Evolutionary conservation across 208 protist genomes (phyloP).

Genomic region (Leishmania lainsoni): DNA sequence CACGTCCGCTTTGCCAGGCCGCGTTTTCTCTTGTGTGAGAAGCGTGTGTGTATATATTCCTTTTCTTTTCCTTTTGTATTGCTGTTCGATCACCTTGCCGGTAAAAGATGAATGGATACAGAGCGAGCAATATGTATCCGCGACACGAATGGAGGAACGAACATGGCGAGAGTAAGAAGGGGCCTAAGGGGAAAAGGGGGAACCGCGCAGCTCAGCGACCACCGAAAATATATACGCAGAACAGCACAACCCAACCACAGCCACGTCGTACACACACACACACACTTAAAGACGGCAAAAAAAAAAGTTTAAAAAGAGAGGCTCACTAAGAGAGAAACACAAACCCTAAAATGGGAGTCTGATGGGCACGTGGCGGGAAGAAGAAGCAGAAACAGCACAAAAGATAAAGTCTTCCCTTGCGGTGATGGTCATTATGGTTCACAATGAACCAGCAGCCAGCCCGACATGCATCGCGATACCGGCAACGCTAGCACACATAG

Average conservation of each 20-base stretch:
- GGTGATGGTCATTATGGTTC: neutral
- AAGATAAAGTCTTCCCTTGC: neutral
- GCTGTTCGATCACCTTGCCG: neutral
- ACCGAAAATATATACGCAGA: constrained; percentile 6
- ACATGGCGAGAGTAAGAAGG: neutral
- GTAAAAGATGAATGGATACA: neutral
- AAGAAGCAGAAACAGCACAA: neutral
- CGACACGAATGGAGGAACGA: neutral
- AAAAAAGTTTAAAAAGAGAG: neutral
- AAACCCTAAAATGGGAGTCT: neutral
- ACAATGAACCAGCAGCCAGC: neutral
- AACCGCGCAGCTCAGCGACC: neutral
- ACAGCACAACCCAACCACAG: neutral
- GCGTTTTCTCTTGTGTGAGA: no score
- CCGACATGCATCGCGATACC: neutral
- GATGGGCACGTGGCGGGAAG: neutral
- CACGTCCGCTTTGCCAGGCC: neutral
- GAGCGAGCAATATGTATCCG: neutral
- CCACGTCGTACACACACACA: neutral
- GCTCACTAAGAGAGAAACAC: neutral
- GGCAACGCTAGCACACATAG: neutral
- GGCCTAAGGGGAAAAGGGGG: neutral
- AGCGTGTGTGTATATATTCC: neutral
- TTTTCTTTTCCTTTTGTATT: neutral
- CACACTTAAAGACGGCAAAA: neutral